These are phyloP conservation scores for Hypoxylon sp. DNA, from an alignment of 2,329 filamentous ascomycete genomes.

Conservation along the genomic window DNA sequence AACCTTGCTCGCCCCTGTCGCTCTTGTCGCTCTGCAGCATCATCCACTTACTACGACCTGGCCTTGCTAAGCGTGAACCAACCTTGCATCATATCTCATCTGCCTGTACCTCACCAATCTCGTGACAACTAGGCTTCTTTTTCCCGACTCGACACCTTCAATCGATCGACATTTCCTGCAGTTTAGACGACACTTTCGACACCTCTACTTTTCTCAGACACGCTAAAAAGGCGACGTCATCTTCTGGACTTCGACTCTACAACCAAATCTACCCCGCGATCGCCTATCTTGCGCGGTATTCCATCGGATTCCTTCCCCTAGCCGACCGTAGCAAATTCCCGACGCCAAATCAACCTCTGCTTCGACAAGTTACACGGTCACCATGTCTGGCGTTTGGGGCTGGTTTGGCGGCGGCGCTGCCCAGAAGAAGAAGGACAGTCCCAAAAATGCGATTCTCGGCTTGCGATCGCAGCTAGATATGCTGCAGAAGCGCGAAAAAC, in stretches of 20 bases:
- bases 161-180: conserved; percentile 7
- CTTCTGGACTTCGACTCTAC: conserved; percentile 27
- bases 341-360: conserved; percentile 19
- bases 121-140: conserved; percentile 22
- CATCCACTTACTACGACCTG: conserved; percentile 18
- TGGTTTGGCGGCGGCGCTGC: conserved; percentile 91
- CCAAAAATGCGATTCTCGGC: conserved; percentile 95
- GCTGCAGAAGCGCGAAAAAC: conserved; percentile 95
- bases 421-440: conserved; percentile 90
- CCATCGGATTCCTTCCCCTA: conserved; percentile 23
- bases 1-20: conserved; percentile 21
- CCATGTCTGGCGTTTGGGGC: conserved; percentile 80
- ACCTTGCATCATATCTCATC: conserved; percentile 22
- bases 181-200: not conserved
- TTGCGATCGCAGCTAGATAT: conserved; percentile 93
- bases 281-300: conserved; percentile 29
- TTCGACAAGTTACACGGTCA: conserved; percentile 47
- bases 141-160: conserved; percentile 12
- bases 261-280: conserved; percentile 48
- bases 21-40: conserved; percentile 33
- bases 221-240: conserved; percentile 36
- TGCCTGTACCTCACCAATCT: conserved; percentile 34
- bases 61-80: conserved; percentile 7
- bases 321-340: conserved; percentile 4
- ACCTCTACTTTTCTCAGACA: conserved; percentile 15